Percentiles rank a stretch among this genome's conserved stretches.
phyloP scores from a whole-genome alignment of 352 stramenopile genomes.

The Pythium coloratum region DNA sequence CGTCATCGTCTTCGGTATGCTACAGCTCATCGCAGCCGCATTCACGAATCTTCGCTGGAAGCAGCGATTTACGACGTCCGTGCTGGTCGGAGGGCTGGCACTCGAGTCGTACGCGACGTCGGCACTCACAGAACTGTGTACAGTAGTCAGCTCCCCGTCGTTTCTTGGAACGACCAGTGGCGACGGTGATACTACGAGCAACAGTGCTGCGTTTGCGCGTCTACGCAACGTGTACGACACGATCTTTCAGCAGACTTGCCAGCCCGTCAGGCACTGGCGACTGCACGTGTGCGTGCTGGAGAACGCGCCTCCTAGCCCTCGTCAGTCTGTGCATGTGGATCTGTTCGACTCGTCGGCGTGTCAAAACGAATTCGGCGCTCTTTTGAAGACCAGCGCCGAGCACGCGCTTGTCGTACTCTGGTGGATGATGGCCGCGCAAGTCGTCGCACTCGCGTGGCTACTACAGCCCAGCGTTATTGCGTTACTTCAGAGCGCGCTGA shows the following conservation, averaged over 20 bases:
- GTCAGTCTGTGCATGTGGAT: not conserved
- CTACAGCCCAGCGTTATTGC: conserved; percentile 19
- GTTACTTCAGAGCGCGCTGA: not conserved
- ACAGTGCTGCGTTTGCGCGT: not conserved
- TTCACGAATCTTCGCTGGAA: conserved; percentile 2
- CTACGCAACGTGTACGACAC: conserved; percentile 24
- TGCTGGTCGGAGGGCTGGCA: conserved; percentile 16
- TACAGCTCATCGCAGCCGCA: conserved; percentile 11
- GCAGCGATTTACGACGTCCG: conserved; percentile 10
- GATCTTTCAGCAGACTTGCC: conserved; percentile 29
- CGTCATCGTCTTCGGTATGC: conserved; percentile 25
- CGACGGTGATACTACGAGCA: not conserved
- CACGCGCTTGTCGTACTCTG: conserved; percentile 18
- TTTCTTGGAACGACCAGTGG: not conserved
- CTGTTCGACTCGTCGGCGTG: conserved; percentile 27
- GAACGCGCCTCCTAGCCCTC: not conserved
- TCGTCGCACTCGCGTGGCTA: conserved; percentile 21
- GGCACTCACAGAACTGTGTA: conserved; percentile 26
- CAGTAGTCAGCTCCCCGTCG: conserved; percentile 6
- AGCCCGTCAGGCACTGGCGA: conserved; percentile 23
- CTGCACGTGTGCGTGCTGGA: conserved; percentile 20
- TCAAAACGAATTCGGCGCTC: conserved; percentile 24
- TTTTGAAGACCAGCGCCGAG: conserved; percentile 25
- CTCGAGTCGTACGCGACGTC: conserved; percentile 22
- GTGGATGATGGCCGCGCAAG: conserved; percentile 20